Evolutionary conservation across 768 basidiomycete species (phyloP).

Genomic region (Lactarius pseudohatsudake): DNA sequence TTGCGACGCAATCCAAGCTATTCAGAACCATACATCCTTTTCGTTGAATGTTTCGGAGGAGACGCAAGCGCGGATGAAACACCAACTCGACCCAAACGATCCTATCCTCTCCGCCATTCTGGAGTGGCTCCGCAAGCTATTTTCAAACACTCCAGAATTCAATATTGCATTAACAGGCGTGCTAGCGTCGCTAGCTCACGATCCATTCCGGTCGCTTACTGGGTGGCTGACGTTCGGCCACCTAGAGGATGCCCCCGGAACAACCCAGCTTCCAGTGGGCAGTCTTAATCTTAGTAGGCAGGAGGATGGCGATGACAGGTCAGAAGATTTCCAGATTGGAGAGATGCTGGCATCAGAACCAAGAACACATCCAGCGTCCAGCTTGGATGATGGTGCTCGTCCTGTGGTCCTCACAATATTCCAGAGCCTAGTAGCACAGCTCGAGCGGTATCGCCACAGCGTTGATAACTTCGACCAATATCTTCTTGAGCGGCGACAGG

Average conservation of each 20-base stretch:
- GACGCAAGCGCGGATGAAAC: slow-evolving; percentile 50
- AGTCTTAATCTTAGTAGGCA: slow-evolving; percentile 25
- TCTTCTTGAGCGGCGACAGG: slow-evolving; percentile 82
- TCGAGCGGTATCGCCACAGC: slow-evolving; percentile 73
- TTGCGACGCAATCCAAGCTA: slow-evolving; percentile 65
- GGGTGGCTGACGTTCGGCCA: slow-evolving; percentile 83
- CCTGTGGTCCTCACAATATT: slow-evolving; percentile 83
- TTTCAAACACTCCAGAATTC: slow-evolving; percentile 79
- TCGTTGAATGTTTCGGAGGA: slow-evolving; percentile 45
- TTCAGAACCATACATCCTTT: slow-evolving; percentile 66
- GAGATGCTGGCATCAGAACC: slow-evolving; percentile 59
- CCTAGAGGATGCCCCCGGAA: slow-evolving; percentile 38
- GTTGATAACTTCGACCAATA: slow-evolving; percentile 83
- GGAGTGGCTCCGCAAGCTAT: slow-evolving; percentile 72
- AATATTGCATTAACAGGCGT: slow-evolving; percentile 88
- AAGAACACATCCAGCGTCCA: slow-evolving; percentile 60
- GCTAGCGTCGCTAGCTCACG: slow-evolving; percentile 75
- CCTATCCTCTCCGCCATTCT: slow-evolving; percentile 70
- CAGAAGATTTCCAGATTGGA: slow-evolving; percentile 74
- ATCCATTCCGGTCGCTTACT: slow-evolving; percentile 80
- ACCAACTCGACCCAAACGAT: slow-evolving; percentile 77
- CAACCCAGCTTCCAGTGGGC: slow-evolving; percentile 26
- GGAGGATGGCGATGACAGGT: slow-evolving; percentile 74
- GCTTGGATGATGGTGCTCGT: slow-evolving; percentile 67
- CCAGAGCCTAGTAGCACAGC: slow-evolving; percentile 74